Conservation (phyloP, 192 early-diverging fungal genomes). For the Backusella macrospora region DNA sequence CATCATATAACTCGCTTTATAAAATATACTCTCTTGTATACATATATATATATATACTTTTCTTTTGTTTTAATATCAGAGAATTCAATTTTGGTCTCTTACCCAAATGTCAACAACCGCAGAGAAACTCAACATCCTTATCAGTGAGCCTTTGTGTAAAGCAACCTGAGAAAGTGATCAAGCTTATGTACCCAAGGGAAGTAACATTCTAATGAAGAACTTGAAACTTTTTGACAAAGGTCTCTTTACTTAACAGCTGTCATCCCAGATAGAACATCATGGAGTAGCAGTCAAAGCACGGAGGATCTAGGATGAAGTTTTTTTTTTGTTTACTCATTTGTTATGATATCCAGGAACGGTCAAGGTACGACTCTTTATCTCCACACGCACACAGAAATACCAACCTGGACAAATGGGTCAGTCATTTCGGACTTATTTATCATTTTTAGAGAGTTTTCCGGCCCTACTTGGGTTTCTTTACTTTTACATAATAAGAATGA, state of each 20-base stretch:
- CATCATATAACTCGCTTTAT: too few species aligned
- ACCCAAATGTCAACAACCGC: constrained; percentile 41
- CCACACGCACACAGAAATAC: too few species aligned
- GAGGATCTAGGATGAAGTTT: constrained; percentile 92
- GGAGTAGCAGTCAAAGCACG: constrained; percentile 93
- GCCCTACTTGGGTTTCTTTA: too few species aligned
- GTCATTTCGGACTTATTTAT: too few species aligned
- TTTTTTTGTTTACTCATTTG: constrained; percentile 63
- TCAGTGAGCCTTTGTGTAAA: constrained; percentile 93
- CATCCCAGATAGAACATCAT: constrained; percentile 93
- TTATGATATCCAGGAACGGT: constrained; percentile 91
- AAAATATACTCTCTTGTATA: too few species aligned
- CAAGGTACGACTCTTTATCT: constrained; percentile 77
- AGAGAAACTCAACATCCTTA: constrained; percentile 98
- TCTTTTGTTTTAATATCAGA: too few species aligned
- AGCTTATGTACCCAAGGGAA: constrained; percentile 94
- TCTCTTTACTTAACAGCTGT: constrained; percentile 95
- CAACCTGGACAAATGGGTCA: constrained; percentile 9
- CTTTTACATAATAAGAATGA: too few species aligned
- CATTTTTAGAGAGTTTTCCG: too few species aligned
- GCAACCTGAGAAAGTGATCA: constrained; percentile 84
- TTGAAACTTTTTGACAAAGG: constrained; percentile 95
- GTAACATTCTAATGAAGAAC: constrained; percentile 97
- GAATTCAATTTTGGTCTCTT: too few species aligned
- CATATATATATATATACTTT: too few species aligned